Evolutionary conservation across 169 alveolate genomes (phyloP).

Genomic region (Plasmodium sp.): DNA sequence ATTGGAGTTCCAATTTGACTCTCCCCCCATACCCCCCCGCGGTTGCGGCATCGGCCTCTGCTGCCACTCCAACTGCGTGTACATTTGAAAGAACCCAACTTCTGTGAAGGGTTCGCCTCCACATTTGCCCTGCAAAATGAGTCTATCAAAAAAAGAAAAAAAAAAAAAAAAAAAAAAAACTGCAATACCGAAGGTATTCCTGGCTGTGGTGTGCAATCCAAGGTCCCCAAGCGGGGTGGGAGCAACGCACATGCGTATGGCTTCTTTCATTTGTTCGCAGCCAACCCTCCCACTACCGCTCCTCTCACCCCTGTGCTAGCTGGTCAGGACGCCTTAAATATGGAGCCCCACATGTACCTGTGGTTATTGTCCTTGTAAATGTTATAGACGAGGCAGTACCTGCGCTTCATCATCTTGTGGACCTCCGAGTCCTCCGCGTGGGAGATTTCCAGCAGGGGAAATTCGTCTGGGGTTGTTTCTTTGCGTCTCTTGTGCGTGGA

Average conservation of each 20-base stretch:
- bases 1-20: neutral
- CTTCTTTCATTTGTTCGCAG: neutral
- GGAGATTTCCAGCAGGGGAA: constrained; percentile 26
- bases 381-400: constrained; percentile 41
- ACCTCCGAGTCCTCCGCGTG: constrained; percentile 26
- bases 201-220: neutral
- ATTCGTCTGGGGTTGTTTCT: neutral
- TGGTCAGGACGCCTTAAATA: constrained; percentile 41
- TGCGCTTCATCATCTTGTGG: constrained; percentile 6
- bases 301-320: neutral
- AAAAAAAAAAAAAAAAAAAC: no score
- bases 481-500: neutral
- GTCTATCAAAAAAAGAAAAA: neutral
- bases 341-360: constrained; percentile 75
- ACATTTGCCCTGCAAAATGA: neutral
- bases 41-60: neutral
- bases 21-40: neutral
- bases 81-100: neutral
- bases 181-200: neutral
- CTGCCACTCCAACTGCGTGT: neutral
- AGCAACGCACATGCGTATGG: neutral
- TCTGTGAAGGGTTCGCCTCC: neutral
- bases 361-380: constrained; percentile 73
- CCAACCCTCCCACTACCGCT: neutral
- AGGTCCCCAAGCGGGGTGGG: neutral